phyloP scores from a whole-genome alignment of 306 rosid genomes.

The Fragaria iinumae region DNA sequence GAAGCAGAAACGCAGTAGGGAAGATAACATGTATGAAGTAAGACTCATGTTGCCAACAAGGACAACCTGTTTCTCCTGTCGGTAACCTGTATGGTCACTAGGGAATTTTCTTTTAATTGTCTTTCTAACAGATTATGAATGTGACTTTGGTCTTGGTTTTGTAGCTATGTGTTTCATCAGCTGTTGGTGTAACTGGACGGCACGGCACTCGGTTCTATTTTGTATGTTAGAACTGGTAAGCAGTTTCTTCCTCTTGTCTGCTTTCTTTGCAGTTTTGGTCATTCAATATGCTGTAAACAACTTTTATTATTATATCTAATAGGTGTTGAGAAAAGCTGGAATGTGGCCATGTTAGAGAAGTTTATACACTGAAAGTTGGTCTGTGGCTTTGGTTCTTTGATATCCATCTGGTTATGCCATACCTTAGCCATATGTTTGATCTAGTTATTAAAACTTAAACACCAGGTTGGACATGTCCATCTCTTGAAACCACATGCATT shows the following conservation, averaged over 20 bases:
- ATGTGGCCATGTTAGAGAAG: not conserved
- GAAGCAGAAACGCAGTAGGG: constrained; percentile 19
- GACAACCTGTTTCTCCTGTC: not conserved
- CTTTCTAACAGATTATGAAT: not conserved
- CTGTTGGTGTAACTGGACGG: not conserved
- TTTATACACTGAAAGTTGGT: not conserved
- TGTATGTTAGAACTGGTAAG: not conserved
- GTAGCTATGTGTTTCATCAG: not conserved
- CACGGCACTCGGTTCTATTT: not conserved
- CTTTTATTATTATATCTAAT: not conserved
- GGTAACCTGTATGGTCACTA: constrained; percentile 21
- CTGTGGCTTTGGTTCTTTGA: not conserved
- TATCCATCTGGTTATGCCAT: constrained; percentile 22
- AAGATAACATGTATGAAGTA: constrained; percentile 6
- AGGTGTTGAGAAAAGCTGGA: constrained; percentile 6
- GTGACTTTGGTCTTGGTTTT: constrained; percentile 12
- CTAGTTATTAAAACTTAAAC: constrained; percentile 7
- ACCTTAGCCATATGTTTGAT: not conserved
- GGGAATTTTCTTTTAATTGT: not conserved
- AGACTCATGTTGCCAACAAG: not conserved
- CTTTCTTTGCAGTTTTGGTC: not conserved
- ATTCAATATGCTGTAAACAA: not conserved
- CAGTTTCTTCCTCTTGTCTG: not conserved
- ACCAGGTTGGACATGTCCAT: constrained; percentile 8
- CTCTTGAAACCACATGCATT: not conserved